These are phyloP conservation scores for Lanmaoa rubissima DNA, from an alignment of 768 basidiomycete species.

Conservation along the genomic window DNA sequence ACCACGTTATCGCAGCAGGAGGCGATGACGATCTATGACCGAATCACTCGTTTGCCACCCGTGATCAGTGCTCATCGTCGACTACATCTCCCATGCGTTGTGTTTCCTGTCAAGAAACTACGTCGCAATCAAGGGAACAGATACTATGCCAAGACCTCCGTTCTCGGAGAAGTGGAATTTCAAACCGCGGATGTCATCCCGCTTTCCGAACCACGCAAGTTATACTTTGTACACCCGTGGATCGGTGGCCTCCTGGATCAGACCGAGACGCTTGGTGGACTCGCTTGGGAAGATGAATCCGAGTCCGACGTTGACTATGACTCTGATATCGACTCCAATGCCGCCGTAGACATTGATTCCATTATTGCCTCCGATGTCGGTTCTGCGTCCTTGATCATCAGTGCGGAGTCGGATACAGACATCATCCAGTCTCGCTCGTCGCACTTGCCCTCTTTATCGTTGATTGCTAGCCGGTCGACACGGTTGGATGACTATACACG, in stretches of 20 bases:
- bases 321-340: slow-evolving; percentile 6
- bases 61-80: slow-evolving; percentile 7
- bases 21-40: slow-evolving; percentile 1
- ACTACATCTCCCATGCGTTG: slow-evolving; percentile 9
- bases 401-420: background rate
- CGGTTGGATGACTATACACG: slow-evolving; percentile 6
- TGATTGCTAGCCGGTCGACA: background rate
- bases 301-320: slow-evolving; percentile 3
- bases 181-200: slow-evolving; percentile 4
- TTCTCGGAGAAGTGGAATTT: slow-evolving; percentile 8
- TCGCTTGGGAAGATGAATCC: slow-evolving; percentile 8
- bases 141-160: slow-evolving; percentile 7
- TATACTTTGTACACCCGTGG: slow-evolving; percentile 14
- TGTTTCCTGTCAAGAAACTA: slow-evolving; percentile 10
- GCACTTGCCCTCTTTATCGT: no score
- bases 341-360: background rate
- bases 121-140: background rate
- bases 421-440: background rate
- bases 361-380: background rate
- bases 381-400: background rate
- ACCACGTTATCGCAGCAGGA: background rate
- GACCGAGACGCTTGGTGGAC: background rate
- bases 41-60: slow-evolving; percentile 5
- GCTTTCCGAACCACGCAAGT: slow-evolving; percentile 2
- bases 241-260: slow-evolving; percentile 1